Base-by-base conservation (phyloP, 768 basidiomycete genomes). In the Tricholoma terreum region DNA sequence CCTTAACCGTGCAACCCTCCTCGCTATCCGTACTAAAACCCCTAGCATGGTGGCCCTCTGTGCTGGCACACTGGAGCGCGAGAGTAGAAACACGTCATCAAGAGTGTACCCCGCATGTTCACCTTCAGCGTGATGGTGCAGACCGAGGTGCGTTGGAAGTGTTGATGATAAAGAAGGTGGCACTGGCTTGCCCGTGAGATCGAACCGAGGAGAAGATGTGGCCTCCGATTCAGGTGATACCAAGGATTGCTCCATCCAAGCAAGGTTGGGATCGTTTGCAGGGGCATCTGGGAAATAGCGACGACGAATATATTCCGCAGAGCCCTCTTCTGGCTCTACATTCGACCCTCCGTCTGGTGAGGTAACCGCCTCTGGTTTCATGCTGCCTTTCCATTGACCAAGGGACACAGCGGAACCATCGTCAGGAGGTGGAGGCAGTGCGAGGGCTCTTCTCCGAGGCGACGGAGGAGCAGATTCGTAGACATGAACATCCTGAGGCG, bases 41-140 rank as follows among this genome's bases (percentile, higher is more conserved):
- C 84, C 82, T 15, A 96, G 74, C 88, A 95, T 94, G 0, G 84
- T 83, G 4, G 88, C 84, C 33, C 94, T 80, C 67, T 98, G 94
- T 5, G 89, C 87, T 11, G 86, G 84, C 0, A 94, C 88, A 2
- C 86, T 92, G 0, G 92, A 94, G 36, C 91, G 76, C 3, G 86
- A 84, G 8, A 95, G 78, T 38, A 90, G 73, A 45, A 95, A 86
- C 3, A 96, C 77, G 58, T 96, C 94, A 43, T 92, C 86, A 1
- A 96, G 74, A 0, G 92, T 94, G 71, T 97, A 97, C 0, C 94
- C 94, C 0, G 94, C 94, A 56, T 80, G 84, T 31, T 77, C 72
- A 1, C 87, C 82, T 55, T 91, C 86, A 0, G 93, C 87, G 66
- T 96, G 94, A 67, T 97, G 94, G 70, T 98, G 94, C 3, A 96